A percentile compares a stretch with the other conserved stretches of the same genome.
phyloP scores from a whole-genome alignment of 225 moss, liverwort and hornwort species.

The Marchantia paleacea region DNA sequence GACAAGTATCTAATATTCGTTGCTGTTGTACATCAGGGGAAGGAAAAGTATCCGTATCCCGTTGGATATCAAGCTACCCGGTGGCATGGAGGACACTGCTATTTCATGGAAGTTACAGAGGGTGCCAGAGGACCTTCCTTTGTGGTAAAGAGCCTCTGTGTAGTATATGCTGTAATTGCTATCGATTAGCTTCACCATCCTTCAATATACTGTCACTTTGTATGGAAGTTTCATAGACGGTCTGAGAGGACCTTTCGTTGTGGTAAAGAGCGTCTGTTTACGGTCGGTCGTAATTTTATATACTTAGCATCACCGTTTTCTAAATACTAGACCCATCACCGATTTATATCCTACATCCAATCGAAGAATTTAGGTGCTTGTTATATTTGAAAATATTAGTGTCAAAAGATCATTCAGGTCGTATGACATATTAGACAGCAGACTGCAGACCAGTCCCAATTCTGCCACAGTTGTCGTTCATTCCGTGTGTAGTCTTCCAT shows the following conservation, averaged over 20 bases:
- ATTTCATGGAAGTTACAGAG: slow-evolving; percentile 40
- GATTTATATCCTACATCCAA: too few species aligned
- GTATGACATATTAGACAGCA: not conserved
- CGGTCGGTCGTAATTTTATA: too few species aligned
- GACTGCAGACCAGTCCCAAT: not conserved
- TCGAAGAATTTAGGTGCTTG: too few species aligned
- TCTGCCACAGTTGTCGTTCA: not conserved
- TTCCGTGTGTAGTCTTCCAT: not conserved
- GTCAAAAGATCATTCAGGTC: not conserved
- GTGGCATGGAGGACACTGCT: slow-evolving; percentile 44
- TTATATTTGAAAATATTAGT: too few species aligned
- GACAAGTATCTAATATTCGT: not conserved
- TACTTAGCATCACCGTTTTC: not conserved
- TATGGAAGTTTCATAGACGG: too few species aligned
- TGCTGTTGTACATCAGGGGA: slow-evolving; percentile 26
- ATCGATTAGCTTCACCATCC: not conserved
- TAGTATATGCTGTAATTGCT: not conserved
- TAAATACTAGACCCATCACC: too few species aligned
- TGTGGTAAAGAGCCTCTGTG: slow-evolving; percentile 19
- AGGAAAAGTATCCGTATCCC: slow-evolving; percentile 42
- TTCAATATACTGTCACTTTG: not conserved
- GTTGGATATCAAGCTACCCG: slow-evolving; percentile 43
- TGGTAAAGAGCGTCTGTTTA: too few species aligned
- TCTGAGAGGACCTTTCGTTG: too few species aligned
- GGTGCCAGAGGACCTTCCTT: slow-evolving; percentile 44